Base-by-base conservation (phyloP, 257 asterid genomes). In the Craterostigma plantagineum region DNA sequence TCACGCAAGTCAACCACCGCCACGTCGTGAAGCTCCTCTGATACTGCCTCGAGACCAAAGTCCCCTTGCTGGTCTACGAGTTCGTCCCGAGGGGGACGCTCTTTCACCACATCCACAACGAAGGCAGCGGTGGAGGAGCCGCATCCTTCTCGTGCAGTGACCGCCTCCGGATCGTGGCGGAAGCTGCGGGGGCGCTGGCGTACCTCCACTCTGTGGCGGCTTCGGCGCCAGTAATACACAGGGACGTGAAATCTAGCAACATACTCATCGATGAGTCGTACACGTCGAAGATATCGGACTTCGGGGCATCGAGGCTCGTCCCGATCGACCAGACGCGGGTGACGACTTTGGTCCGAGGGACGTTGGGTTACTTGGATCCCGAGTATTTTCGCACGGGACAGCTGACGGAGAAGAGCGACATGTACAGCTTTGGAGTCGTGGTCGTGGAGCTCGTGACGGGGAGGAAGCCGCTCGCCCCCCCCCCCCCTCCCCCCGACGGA, bases 151-250 rank as follows among this genome's bases (percentile, higher is more conserved):
- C 71, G 0, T 60, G 55, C 63, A 18, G 7, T 0, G 46, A 52
- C 18, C 53, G 64, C 7, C 14, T 65, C 9, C 45, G 72, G 35
- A 56, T 65, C 0, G 72, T 61, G 43, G 53, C 50, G 1, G 72
- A 65, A 38, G 51, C 71, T 12, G 71, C 71, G 3, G 66, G 67
- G 4, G 71, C 72, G 33, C 34, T 65, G 4, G 51, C 72, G 7
- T 56, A 65, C 52, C 72, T 65, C 43, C 67, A 60, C 27, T 65
- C 72, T n/a, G n/a, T n/a, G 3, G 63, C 67, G 0, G 67, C 72
- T 16, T 38, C 61, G 3, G 55, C 35, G 64, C 72, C 72, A 0
- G 37, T 65, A 2, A 65, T 60, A 10, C 71, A 65, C 16, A 65
- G 71, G 41, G 71, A 65, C 4, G 63, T 64, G 14, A 65, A 65